These are phyloP conservation scores for Naematelia encephala DNA, from an alignment of 768 basidiomycete genomes.

Conservation along the genomic window DNA sequence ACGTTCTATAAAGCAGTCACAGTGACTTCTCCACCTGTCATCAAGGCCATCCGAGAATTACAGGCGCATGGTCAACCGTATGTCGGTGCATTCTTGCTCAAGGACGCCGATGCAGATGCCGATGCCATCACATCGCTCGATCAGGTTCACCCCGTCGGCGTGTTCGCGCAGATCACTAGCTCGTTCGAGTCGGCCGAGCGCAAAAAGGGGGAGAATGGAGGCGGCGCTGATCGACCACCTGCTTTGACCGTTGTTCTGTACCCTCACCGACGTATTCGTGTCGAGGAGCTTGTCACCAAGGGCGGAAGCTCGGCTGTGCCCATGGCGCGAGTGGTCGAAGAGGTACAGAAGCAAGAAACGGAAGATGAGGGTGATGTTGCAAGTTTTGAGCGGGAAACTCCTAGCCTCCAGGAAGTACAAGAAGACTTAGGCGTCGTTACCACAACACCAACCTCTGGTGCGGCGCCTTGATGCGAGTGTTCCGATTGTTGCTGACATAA, in stretches of 20 bases:
- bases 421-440: constrained; percentile 31
- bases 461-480: neutral
- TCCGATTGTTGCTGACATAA: neutral
- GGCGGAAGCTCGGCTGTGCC: constrained; percentile 12
- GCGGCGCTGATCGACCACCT: constrained; percentile 64
- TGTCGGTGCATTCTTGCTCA: constrained; percentile 91
- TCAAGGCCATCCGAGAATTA: constrained; percentile 91
- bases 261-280: constrained; percentile 83
- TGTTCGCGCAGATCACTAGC: constrained; percentile 95
- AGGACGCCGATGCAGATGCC: constrained; percentile 86
- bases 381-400: constrained; percentile 50
- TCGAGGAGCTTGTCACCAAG: constrained; percentile 69
- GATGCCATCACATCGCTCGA: constrained; percentile 86
- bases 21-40: constrained; percentile 82
- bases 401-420: constrained; percentile 52
- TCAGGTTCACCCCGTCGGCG: constrained; percentile 86
- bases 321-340: constrained; percentile 25
- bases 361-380: constrained; percentile 45
- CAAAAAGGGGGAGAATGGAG: constrained; percentile 13
- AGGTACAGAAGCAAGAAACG: constrained; percentile 29
- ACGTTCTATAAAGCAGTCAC: constrained; percentile 99
- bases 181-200: constrained; percentile 52
- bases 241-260: constrained; percentile 92
- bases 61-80: constrained; percentile 96
- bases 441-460: neutral